Evolutionary conservation across 2,329 filamentous ascomycete genomes (phyloP).

Genomic region (Colletotrichum brevisporum): DNA sequence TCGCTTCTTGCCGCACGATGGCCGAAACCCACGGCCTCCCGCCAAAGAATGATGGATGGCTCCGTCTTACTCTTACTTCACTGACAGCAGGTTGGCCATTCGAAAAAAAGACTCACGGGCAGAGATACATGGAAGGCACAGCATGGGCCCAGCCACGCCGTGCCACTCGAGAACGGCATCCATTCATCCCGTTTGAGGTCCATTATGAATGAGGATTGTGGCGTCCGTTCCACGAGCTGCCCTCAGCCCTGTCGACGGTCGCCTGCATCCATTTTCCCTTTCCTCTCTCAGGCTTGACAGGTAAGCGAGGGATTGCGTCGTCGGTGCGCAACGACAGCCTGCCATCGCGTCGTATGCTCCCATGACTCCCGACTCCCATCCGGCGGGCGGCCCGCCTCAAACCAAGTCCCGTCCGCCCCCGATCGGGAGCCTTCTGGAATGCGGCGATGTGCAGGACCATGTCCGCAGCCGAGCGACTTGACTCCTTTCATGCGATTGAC

Average conservation of each 20-base stretch:
- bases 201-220: not conserved
- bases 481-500: too few species aligned
- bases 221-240: constrained; percentile 8
- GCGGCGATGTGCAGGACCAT: constrained; percentile 1
- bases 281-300: not conserved
- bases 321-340: constrained; percentile 1
- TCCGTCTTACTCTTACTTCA: not conserved
- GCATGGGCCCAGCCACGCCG: not conserved
- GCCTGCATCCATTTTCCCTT: not conserved
- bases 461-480: not conserved
- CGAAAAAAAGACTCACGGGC: not conserved
- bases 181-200: not conserved
- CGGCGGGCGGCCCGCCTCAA: constrained; percentile 1
- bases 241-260: constrained; percentile 7
- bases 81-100: not conserved
- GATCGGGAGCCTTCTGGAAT: constrained; percentile 15
- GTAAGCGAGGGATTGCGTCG: constrained; percentile 2
- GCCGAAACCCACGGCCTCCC: not conserved
- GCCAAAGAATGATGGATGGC: not conserved
- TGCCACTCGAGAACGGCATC: not conserved
- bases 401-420: constrained; percentile 1
- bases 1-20: constrained; percentile 12
- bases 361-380: too few species aligned
- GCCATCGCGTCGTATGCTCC: not conserved
- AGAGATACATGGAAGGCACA: not conserved